Conservation (phyloP, 139 green algal genomes). For the Picocystis salinarum region DNA sequence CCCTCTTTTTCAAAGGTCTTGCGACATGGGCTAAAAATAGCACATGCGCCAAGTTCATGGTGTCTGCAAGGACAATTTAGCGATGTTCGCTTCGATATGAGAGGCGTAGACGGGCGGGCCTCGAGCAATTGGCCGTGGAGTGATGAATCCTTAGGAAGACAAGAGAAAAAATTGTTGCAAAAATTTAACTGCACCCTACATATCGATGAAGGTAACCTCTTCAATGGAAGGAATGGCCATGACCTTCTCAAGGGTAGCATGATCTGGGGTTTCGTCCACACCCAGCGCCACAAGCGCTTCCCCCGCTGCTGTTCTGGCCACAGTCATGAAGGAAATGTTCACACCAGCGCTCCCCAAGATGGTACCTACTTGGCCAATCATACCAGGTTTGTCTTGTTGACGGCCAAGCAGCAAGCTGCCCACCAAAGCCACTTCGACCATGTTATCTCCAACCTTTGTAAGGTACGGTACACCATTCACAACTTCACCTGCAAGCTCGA, state of each 20-base stretch:
- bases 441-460: slow-evolving; percentile 62
- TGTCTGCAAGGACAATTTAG: too few relatives aligned
- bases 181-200: too few relatives aligned
- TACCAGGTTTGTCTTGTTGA: slow-evolving; percentile 77
- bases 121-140: too few relatives aligned
- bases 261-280: slow-evolving; percentile 44
- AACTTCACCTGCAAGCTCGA: slow-evolving; percentile 50
- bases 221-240: slow-evolving; percentile 16
- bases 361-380: slow-evolving; percentile 60
- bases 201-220: slow-evolving; percentile 22
- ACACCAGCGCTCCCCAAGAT: slow-evolving; percentile 44
- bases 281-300: slow-evolving; percentile 88
- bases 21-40: too few relatives aligned
- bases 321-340: slow-evolving; percentile 94
- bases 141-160: too few relatives aligned
- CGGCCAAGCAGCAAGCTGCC: slow-evolving; percentile 50
- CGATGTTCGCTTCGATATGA: too few relatives aligned
- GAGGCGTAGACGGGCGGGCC: too few relatives aligned
- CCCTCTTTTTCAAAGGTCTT: too few relatives aligned
- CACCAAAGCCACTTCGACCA: slow-evolving; percentile 58
- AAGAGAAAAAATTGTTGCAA: too few relatives aligned
- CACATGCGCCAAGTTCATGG: too few relatives aligned
- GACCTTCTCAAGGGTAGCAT: slow-evolving; percentile 20
- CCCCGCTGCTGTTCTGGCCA: slow-evolving; percentile 19
- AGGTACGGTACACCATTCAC: slow-evolving; percentile 46